A percentile compares a stretch with the other conserved stretches of the same genome.
Conservation (phyloP, 768 basidiomycete species). For the Pisolithus microcarpus region DNA sequence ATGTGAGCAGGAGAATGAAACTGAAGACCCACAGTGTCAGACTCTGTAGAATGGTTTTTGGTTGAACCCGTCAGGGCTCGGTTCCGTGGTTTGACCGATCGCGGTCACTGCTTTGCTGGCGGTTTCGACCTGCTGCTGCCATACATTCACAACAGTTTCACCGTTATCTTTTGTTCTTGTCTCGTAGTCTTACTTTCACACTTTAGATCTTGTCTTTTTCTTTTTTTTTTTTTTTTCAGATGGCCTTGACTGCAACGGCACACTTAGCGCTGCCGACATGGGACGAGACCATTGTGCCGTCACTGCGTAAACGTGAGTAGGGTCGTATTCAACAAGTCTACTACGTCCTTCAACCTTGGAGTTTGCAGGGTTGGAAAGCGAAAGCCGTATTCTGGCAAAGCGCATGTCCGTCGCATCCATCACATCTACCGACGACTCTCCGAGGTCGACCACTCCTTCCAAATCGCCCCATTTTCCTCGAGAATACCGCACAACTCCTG, state of each 20-base stretch:
- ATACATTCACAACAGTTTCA: neutral
- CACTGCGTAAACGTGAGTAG: constrained; percentile 67
- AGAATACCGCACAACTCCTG: constrained; percentile 12
- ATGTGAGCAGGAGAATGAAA: no score
- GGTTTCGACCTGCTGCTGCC: no score
- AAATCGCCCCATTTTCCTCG: constrained; percentile 14
- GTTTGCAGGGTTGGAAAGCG: constrained; percentile 63
- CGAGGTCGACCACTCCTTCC: constrained; percentile 15
- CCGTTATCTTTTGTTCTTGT: neutral
- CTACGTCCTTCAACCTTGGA: neutral
- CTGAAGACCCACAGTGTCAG: no score
- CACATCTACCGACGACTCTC: constrained; percentile 44
- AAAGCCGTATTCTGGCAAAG: constrained; percentile 70
- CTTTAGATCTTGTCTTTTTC: constrained; percentile 7
- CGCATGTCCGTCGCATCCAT: constrained; percentile 73
- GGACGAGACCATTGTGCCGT: constrained; percentile 80
- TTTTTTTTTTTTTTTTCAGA: constrained; percentile 13
- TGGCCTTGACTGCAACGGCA: constrained; percentile 38
- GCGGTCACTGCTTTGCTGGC: no score
- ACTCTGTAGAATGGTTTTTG: no score
- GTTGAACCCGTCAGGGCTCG: no score
- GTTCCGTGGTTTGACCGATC: no score
- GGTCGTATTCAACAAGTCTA: constrained; percentile 1
- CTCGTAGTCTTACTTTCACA: neutral
- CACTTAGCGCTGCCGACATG: constrained; percentile 46